Conservation (phyloP, 371 early-diverging fungal genomes). For the Conidiobolus coronatus region DNA sequence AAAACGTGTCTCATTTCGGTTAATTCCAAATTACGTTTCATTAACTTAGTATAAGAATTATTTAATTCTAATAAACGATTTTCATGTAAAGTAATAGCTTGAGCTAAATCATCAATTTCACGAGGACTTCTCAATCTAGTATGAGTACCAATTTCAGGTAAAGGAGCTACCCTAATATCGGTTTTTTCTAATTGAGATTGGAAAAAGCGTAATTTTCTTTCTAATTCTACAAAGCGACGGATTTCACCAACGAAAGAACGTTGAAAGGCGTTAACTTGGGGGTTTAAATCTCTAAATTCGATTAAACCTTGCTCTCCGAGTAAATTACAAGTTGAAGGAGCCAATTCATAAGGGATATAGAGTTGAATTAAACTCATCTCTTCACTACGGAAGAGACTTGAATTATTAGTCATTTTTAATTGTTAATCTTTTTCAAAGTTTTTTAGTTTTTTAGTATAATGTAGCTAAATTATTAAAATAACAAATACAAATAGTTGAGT, state of each 20-base stretch:
- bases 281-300: constrained; percentile 89
- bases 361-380: constrained; percentile 91
- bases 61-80: constrained; percentile 67
- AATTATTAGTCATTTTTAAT: constrained; percentile 2
- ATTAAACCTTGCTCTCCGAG: constrained; percentile 85
- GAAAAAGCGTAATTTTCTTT: constrained; percentile 75
- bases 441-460: too few relatives aligned
- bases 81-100: constrained; percentile 56
- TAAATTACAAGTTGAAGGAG: constrained; percentile 79
- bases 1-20: constrained; percentile 79
- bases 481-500: too few relatives aligned
- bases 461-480: too few relatives aligned
- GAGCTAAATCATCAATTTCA: constrained; percentile 87
- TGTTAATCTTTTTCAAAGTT: too few relatives aligned
- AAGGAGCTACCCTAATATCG: constrained; percentile 36
- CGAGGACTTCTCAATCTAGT: constrained; percentile 60
- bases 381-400: constrained; percentile 76
- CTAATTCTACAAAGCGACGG: constrained; percentile 79
- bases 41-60: constrained; percentile 58
- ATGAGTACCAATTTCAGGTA: constrained; percentile 21
- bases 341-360: constrained; percentile 89
- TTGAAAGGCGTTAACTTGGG: constrained; percentile 87
- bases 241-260: constrained; percentile 87
- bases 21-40: constrained; percentile 62
- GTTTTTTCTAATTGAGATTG: constrained; percentile 54